Evolutionary conservation across 257 asterid genomes (phyloP).

Genomic region (Ajuga chamaepitys): DNA sequence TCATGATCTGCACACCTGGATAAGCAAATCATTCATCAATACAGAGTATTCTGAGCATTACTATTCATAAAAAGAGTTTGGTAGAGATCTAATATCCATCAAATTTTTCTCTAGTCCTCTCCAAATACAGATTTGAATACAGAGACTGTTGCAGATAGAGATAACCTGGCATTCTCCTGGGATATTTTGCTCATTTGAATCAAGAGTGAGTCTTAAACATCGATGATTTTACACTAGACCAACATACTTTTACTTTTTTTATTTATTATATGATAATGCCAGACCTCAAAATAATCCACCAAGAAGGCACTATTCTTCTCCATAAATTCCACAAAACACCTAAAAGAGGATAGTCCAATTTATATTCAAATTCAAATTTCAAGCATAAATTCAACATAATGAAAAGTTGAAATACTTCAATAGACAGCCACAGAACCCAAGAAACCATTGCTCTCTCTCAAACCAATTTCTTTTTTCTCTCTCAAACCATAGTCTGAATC

Average conservation of each 20-base stretch:
- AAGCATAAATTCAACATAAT: not conserved
- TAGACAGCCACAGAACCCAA: not conserved
- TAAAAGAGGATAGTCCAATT: not conserved
- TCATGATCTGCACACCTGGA: constrained; percentile 54
- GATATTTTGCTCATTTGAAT: not conserved
- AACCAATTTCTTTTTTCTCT: too few relatives aligned
- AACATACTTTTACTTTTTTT: not conserved
- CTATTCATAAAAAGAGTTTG: not conserved
- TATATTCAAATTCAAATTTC: not conserved
- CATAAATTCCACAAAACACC: not conserved
- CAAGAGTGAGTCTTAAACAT: not conserved
- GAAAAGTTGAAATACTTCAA: not conserved
- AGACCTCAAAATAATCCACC: not conserved
- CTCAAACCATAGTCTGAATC: not conserved
- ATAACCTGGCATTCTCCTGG: not conserved
- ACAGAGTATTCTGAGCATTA: not conserved
- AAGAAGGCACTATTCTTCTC: not conserved
- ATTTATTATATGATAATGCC: not conserved
- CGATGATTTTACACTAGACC: not conserved
- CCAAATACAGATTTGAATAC: not conserved
- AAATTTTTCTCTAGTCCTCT: constrained; percentile 8
- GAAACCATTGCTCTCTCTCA: not conserved
- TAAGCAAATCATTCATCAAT: constrained; percentile 6
- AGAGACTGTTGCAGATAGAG: not conserved
- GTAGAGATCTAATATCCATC: constrained; percentile 6